Percentiles rank a stretch among this genome's conserved stretches.
These are phyloP conservation scores for Colletotrichum tropicicola DNA, from an alignment of 2,329 filamentous ascomycete species.

Conservation along the genomic window DNA sequence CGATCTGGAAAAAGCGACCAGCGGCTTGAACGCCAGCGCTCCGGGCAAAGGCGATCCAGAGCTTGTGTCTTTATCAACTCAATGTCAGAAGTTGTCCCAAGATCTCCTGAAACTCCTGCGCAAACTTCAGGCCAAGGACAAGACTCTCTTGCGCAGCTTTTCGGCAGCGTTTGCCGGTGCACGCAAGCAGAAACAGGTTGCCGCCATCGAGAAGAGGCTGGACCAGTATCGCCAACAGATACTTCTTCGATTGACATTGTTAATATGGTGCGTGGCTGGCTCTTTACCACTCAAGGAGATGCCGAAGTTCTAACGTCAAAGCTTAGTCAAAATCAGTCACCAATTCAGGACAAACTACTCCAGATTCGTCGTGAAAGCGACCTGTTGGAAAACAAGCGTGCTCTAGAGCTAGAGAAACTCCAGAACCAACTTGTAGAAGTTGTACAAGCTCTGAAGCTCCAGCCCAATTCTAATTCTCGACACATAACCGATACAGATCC, in stretches of 20 bases:
- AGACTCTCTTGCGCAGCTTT: background rate
- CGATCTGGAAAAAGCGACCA: constrained; percentile 8
- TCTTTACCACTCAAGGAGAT: too few relatives aligned
- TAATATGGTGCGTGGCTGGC: background rate
- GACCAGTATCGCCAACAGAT: constrained; percentile 3
- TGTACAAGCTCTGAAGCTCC: background rate
- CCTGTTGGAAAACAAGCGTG: background rate
- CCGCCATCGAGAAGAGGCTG: background rate
- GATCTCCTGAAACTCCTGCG: background rate
- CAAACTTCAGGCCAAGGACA: background rate
- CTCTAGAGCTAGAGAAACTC: background rate
- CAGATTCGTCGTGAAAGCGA: background rate
- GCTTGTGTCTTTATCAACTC: background rate
- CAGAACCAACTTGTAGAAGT: background rate
- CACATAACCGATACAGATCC: too few relatives aligned
- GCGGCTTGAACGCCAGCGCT: background rate
- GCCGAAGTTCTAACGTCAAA: background rate
- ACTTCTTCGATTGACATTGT: background rate
- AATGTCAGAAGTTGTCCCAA: background rate
- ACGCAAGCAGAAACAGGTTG: constrained; percentile 6
- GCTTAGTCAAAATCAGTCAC: background rate
- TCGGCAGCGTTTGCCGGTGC: background rate
- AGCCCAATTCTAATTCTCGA: background rate
- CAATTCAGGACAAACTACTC: background rate
- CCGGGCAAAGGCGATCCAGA: background rate